These are phyloP conservation scores for Umbelopsis sp. DNA, from an alignment of 192 early-diverging fungal genomes.

Conservation along the genomic window DNA sequence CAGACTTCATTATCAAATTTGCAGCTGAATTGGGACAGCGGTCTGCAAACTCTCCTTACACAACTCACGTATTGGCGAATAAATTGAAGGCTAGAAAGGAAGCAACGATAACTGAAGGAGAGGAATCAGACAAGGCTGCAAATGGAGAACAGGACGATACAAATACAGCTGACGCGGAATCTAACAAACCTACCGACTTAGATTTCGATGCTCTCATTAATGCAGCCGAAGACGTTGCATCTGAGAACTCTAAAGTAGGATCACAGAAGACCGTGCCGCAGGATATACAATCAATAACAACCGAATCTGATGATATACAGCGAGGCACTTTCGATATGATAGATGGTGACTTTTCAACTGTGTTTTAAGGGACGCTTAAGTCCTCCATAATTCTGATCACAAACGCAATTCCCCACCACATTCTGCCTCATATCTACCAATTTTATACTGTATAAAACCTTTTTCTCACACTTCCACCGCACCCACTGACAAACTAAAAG, in stretches of 20 bases:
- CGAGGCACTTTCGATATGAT: neutral
- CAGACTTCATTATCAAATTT: constrained; percentile 26
- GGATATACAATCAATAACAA: neutral
- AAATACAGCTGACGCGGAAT: neutral
- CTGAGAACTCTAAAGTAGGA: neutral
- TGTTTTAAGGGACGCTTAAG: neutral
- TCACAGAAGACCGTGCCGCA: neutral
- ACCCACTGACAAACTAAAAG: neutral
- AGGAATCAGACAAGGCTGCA: neutral
- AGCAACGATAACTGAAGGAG: neutral
- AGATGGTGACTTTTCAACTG: constrained; percentile 1
- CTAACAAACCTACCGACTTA: neutral
- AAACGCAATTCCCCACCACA: neutral
- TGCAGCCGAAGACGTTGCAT: constrained; percentile 1
- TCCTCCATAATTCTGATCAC: neutral
- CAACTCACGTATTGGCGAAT: neutral
- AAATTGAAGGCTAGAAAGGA: constrained; percentile 4
- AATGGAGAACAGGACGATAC: neutral
- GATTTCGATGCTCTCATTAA: constrained; percentile 17
- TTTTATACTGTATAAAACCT: neutral
- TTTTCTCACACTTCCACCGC: neutral
- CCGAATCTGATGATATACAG: neutral
- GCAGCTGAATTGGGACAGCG: constrained; percentile 27
- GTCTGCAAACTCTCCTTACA: neutral
- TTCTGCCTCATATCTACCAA: neutral